These are phyloP conservation scores for Phytophthora quininea DNA, from an alignment of 352 stramenopile genomes.

Conservation along the genomic window DNA sequence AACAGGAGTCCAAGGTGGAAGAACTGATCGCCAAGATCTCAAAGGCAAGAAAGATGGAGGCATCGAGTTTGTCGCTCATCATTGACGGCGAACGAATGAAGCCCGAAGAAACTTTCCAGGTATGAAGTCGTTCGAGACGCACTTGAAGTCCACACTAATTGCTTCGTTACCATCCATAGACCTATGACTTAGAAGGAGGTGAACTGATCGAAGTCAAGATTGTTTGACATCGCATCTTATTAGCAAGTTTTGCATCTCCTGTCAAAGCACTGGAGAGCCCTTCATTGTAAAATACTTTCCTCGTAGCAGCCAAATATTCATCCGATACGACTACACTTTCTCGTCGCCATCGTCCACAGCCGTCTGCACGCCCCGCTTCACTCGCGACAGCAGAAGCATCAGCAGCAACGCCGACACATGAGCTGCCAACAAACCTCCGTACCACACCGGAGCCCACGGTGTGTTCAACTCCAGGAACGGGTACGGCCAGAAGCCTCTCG, in stretches of 20 bases:
- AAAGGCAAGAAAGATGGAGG: slow-evolving; percentile 27
- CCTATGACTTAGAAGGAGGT: slow-evolving; percentile 72
- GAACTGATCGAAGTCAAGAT: slow-evolving; percentile 74
- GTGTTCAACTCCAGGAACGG: slow-evolving; percentile 78
- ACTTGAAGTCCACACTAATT: slow-evolving; percentile 6
- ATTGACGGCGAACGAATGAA: slow-evolving; percentile 65
- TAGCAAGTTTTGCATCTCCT: slow-evolving; percentile 3
- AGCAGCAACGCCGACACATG: slow-evolving; percentile 48
- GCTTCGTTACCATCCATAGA: slow-evolving; percentile 30
- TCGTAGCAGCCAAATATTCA: background rate
- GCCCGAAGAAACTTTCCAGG: slow-evolving; percentile 47
- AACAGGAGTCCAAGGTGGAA: slow-evolving; percentile 52
- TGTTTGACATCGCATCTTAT: slow-evolving; percentile 19
- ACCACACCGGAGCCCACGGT: slow-evolving; percentile 79
- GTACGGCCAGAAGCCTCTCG: slow-evolving; percentile 80
- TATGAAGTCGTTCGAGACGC: slow-evolving; percentile 21
- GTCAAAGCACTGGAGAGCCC: background rate
- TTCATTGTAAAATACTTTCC: slow-evolving; percentile 29
- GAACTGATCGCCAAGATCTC: slow-evolving; percentile 41
- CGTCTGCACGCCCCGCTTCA: slow-evolving; percentile 39
- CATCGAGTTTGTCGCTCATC: slow-evolving; percentile 40
- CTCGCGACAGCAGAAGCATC: slow-evolving; percentile 52
- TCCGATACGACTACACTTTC: background rate
- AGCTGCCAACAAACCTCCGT: slow-evolving; percentile 57
- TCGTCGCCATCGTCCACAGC: background rate